Conservation (phyloP, 371 early-diverging fungal genomes). For the Mortierella sp. region DNA sequence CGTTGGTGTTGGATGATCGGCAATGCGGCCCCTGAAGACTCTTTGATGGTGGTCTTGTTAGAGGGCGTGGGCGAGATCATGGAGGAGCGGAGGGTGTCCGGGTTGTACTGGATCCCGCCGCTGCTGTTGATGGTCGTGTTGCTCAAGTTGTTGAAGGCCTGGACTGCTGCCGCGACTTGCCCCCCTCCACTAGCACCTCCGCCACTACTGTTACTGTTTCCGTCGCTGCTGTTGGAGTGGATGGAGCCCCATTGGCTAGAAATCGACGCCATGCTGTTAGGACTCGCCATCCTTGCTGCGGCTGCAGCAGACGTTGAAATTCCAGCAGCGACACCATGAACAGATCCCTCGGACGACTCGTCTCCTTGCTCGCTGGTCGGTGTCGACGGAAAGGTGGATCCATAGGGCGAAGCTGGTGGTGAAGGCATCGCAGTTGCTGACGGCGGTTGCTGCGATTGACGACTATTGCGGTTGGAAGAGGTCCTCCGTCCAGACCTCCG, state of each 20-base stretch:
- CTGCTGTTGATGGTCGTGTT: background rate
- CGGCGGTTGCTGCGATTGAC: constrained; percentile 12
- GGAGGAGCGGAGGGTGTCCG: constrained; percentile 10
- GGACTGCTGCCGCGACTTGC: background rate
- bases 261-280: constrained; percentile 45
- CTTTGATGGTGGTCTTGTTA: background rate
- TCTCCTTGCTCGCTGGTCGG: constrained; percentile 36
- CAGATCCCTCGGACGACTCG: constrained; percentile 43
- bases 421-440: constrained; percentile 29
- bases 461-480: constrained; percentile 5
- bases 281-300: constrained; percentile 25
- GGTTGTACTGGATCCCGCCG: constrained; percentile 18
- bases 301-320: background rate
- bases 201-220: constrained; percentile 7
- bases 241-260: constrained; percentile 48
- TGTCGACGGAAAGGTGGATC: constrained; percentile 31
- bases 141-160: background rate
- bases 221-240: constrained; percentile 31
- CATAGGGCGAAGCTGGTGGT: constrained; percentile 48
- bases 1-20: constrained; percentile 53
- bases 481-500: constrained; percentile 15
- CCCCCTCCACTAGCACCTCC: constrained; percentile 6
- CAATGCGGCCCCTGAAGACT: background rate
- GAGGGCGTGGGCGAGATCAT: constrained; percentile 22
- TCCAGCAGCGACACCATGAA: constrained; percentile 15